phyloP scores from a whole-genome alignment of 495 filamentous ascomycete genomes.

The Hypoxylon rickii region DNA sequence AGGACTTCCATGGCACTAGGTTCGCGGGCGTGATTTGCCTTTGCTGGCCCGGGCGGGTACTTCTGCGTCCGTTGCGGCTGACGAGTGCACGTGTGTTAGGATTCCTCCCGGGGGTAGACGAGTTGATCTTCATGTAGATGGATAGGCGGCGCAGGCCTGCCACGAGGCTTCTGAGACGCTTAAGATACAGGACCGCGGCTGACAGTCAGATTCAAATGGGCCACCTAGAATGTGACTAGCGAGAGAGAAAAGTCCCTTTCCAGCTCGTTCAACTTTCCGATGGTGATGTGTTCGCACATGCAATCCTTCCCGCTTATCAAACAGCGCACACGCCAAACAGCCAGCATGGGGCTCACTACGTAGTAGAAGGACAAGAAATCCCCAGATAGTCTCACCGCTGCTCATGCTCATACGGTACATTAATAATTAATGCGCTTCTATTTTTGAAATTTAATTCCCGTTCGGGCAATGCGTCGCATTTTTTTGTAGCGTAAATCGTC shows the following conservation, averaged over 20 bases:
- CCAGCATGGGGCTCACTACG: too few species aligned
- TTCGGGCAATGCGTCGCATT: not conserved
- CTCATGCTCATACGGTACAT: too few species aligned
- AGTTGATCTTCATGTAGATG: slow-evolving; percentile 19
- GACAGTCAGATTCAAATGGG: slow-evolving; percentile 18
- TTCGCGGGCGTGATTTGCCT: slow-evolving; percentile 2
- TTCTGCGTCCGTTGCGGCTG: slow-evolving; percentile 31
- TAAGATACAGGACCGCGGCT: slow-evolving; percentile 14
- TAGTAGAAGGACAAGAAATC: too few species aligned
- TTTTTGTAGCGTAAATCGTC: not conserved
- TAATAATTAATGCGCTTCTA: not conserved
- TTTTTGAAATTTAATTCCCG: not conserved
- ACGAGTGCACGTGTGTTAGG: slow-evolving; percentile 26
- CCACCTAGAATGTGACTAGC: slow-evolving; percentile 13
- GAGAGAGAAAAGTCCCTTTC: slow-evolving; percentile 17
- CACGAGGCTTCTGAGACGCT: slow-evolving; percentile 23
- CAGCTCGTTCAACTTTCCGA: slow-evolving; percentile 8
- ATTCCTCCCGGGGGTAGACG: slow-evolving; percentile 16
- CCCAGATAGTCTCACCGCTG: too few species aligned
- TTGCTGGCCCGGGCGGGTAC: slow-evolving; percentile 16
- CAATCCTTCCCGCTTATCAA: slow-evolving; percentile 29
- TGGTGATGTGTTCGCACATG: slow-evolving; percentile 4
- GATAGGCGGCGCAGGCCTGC: slow-evolving; percentile 26
- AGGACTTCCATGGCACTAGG: slow-evolving; percentile 8
- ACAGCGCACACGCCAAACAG: slow-evolving; percentile 5